Evolutionary conservation across 75 land plant genomes (phyloP).

Genomic region (Sequoiadendron giganteum): DNA sequence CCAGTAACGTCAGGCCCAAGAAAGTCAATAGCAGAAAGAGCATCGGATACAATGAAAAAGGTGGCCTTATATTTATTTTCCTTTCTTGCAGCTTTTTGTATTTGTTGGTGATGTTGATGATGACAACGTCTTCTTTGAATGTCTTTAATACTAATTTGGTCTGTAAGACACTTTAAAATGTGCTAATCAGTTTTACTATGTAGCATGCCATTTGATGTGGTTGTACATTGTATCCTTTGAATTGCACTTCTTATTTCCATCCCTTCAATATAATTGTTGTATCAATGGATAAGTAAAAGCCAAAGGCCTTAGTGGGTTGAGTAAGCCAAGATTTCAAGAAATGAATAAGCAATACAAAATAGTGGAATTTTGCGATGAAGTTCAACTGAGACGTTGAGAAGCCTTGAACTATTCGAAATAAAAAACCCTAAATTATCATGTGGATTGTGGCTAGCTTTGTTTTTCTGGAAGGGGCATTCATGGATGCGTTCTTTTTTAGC

Average conservation of each 20-base stretch:
- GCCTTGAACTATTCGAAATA: neutral
- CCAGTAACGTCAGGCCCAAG: slow-evolving; percentile 13
- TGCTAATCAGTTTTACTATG: too few species aligned
- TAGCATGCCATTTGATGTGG: too few species aligned
- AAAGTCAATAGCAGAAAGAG: slow-evolving; percentile 45
- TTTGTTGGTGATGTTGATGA: neutral
- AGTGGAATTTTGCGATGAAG: neutral
- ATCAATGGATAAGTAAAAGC: neutral
- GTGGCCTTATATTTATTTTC: slow-evolving; percentile 14
- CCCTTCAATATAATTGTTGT: neutral
- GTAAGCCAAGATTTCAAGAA: neutral
- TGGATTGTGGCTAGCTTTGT: neutral
- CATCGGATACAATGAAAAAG: slow-evolving; percentile 35
- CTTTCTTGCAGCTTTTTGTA: neutral
- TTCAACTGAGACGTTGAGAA: neutral
- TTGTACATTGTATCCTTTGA: too few species aligned
- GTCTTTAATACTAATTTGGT: too few species aligned
- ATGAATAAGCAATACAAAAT: neutral
- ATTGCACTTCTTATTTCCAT: too few species aligned
- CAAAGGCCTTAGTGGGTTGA: neutral
- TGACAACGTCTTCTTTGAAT: neutral
- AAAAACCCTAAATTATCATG: neutral
- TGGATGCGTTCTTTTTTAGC: neutral
- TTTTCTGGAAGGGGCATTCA: neutral
- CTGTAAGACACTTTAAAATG: too few species aligned